phyloP scores from a whole-genome alignment of 345 rosid species.

The Mangifera indica region DNA sequence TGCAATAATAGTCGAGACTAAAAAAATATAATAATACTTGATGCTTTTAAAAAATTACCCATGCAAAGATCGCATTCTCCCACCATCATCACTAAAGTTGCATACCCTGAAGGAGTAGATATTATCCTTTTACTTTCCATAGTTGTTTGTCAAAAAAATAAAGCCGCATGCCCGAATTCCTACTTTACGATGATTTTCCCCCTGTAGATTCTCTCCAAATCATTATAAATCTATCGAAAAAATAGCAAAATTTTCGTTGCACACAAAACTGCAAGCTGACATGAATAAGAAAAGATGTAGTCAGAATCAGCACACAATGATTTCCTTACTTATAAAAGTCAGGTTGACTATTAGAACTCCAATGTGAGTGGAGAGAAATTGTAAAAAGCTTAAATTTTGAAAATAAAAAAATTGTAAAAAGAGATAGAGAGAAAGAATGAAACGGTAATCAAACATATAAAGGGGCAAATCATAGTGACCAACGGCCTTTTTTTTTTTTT shows the following conservation, averaged over 20 bases:
- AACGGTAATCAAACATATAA: slow-evolving; percentile 66
- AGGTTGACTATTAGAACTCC: neutral
- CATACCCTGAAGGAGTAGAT: slow-evolving; percentile 60
- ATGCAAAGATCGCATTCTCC: slow-evolving; percentile 53
- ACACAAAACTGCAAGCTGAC: too few species aligned
- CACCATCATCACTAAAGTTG: slow-evolving; percentile 38
- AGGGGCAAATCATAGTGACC: slow-evolving; percentile 54
- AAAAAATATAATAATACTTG: neutral
- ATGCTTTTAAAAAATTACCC: slow-evolving; percentile 54
- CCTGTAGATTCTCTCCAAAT: slow-evolving; percentile 47
- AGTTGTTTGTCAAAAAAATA: slow-evolving; percentile 38
- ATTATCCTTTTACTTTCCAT: slow-evolving; percentile 75
- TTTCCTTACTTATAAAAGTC: neutral
- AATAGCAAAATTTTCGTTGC: slow-evolving; percentile 17
- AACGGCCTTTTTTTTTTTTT: slow-evolving; percentile 28
- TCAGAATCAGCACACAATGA: neutral
- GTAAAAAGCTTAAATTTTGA: neutral
- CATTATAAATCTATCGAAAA: slow-evolving; percentile 42
- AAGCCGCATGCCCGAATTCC: slow-evolving; percentile 54
- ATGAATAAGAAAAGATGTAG: slow-evolving; percentile 5
- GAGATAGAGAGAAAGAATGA: slow-evolving; percentile 30
- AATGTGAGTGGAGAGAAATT: neutral
- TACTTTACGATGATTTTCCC: slow-evolving; percentile 42
- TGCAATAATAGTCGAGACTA: neutral
- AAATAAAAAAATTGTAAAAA: neutral